These are phyloP conservation scores for Herpotrichia juniperi DNA, from an alignment of 2,329 filamentous ascomycete species.

Conservation along the genomic window DNA sequence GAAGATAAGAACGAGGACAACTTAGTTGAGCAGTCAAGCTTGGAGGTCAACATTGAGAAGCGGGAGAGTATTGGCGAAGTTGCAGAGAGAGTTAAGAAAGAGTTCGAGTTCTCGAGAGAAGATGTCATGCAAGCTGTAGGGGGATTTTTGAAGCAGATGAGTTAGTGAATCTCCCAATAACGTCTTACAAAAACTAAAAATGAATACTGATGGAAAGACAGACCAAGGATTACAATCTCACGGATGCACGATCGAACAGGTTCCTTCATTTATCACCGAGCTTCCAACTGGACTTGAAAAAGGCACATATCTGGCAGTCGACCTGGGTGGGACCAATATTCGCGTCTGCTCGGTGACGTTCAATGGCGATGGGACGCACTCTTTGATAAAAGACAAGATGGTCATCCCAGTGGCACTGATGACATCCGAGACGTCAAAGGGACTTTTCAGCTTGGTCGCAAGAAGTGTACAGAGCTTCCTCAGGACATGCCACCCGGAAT, in stretches of 20 bases:
- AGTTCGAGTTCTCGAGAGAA: conserved; percentile 8
- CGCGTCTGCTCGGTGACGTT: conserved; percentile 89
- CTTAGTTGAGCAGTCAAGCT: neutral
- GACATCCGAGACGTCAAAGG: conserved; percentile 77
- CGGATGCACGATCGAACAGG: conserved; percentile 1
- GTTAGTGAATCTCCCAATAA: neutral
- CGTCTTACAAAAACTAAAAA: neutral
- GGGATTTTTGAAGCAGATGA: conserved; percentile 6
- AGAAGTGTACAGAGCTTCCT: conserved; percentile 89
- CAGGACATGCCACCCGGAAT: conserved; percentile 75
- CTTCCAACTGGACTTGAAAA: conserved; percentile 2
- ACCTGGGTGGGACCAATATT: conserved; percentile 93
- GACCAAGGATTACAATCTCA: conserved; percentile 4
- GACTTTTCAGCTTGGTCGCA: conserved; percentile 86
- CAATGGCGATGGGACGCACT: conserved; percentile 89
- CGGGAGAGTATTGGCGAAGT: neutral
- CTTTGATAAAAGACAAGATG: conserved; percentile 85
- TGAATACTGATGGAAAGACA: conserved; percentile 3
- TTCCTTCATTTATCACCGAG: conserved; percentile 1
- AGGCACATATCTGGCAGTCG: conserved; percentile 85
- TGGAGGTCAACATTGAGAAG: neutral
- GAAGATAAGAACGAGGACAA: neutral
- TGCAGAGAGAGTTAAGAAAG: conserved; percentile 2
- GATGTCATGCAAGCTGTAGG: neutral
- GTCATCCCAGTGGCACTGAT: conserved; percentile 85